phyloP scores from a whole-genome alignment of 2,329 filamentous ascomycete species.

The Fusarium papillatum region DNA sequence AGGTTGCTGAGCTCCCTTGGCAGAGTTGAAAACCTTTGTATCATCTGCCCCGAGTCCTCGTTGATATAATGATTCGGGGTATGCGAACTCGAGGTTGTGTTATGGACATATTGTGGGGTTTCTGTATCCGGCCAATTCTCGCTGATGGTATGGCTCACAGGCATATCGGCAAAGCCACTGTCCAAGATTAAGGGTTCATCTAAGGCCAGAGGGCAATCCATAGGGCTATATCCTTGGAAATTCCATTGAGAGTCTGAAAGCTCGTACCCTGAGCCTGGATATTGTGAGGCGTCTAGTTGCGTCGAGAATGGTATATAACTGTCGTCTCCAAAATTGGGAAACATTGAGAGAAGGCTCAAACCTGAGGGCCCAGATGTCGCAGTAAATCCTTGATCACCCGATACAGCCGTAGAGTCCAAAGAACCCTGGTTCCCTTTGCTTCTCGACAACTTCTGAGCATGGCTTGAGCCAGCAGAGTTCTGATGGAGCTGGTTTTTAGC shows the following conservation, averaged over 20 bases:
- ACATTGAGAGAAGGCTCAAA: not conserved
- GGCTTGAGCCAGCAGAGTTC: not conserved
- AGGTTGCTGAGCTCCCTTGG: conserved; percentile 22
- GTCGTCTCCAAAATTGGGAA: not conserved
- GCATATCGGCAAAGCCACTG: not conserved
- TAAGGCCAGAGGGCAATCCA: not conserved
- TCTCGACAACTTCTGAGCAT: not conserved
- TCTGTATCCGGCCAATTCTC: not conserved
- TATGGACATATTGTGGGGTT: not conserved
- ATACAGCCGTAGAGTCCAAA: not conserved
- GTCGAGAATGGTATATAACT: not conserved
- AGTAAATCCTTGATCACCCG: not conserved
- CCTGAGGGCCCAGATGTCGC: not conserved
- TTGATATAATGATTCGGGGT: not conserved
- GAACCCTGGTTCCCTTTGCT: not conserved
- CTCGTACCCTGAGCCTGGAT: not conserved
- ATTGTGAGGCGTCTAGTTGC: not conserved
- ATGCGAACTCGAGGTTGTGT: not conserved
- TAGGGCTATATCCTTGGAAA: not conserved
- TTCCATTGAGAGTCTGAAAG: not conserved
- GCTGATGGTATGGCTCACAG: not conserved
- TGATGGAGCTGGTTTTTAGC: conserved; percentile 21
- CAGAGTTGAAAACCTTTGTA: not conserved
- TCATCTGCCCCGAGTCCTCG: not conserved
- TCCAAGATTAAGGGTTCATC: not conserved